Base-by-base conservation (phyloP, 2,329 filamentous ascomycete species). In the Fusarium poae region DNA sequence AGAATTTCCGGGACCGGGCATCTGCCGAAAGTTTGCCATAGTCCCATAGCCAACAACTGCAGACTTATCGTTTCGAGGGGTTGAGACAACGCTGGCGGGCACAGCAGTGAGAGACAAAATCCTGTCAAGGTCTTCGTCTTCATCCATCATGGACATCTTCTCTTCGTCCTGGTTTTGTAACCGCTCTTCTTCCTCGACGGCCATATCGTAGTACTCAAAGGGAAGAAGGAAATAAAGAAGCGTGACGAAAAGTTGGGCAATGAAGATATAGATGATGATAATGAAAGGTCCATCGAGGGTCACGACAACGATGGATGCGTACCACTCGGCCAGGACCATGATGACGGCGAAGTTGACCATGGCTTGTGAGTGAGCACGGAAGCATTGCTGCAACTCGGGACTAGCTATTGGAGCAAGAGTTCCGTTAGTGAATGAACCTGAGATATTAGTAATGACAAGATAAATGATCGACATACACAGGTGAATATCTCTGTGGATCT, bases 251-350 rank as follows among this genome's bases (percentile, higher is more conserved):
- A 23, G 4, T 12, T 62, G 60, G 10, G 58, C 23, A 5, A 62
- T 11, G 20, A 23, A 9, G 6, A 62, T 8, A 48, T 43, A 62
- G 7, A 15, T 18, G 6, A 62, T 37, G 12, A 34, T 27, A 7
- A 56, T 15, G 18, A 16, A 30, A 12, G 59, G 57, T 9, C 59
- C 50, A 20, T 35, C 23, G 13, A 34, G 15, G 9, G 49, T 13
- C 16, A 40, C n/a, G 29, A 37, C 21, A 25, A 62, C 12, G 15
- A 37, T 15, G 35, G 57, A 62, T 27, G 39, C 21, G 57, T 62
- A 62, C 35, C 35, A 16, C 12, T 62, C 40, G 15, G 42, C 27
- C 12, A 30, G 6, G 20, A 42, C 11, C 48, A 62, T 44, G 20
- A 56, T 15, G 18, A 48, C 4, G 10, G 57, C 15, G 18, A 52